Evolutionary conservation across 768 basidiomycete genomes (phyloP).

Genomic region (Baorangia bicolor): DNA sequence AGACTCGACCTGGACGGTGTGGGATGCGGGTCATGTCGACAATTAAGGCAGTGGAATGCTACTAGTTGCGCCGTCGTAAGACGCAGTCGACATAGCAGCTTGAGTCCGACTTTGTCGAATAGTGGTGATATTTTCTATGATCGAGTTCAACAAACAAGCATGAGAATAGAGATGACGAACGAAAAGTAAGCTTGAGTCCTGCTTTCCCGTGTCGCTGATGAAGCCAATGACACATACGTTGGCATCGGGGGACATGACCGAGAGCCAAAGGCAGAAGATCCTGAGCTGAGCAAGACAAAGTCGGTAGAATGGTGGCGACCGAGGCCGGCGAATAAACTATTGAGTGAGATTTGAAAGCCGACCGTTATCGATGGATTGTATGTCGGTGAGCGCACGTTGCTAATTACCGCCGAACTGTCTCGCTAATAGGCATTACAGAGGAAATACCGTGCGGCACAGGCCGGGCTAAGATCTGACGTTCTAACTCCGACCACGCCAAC

Average conservation of each 20-base stretch:
- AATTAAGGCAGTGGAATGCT: neutral
- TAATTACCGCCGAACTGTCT: constrained; percentile 10
- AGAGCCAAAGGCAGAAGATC: neutral
- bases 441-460: constrained; percentile 9
- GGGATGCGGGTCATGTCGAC: constrained; percentile 13
- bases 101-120: no score
- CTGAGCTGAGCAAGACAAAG: constrained; percentile 2
- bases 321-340: neutral
- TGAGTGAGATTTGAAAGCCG: neutral
- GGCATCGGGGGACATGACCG: neutral
- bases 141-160: no score
- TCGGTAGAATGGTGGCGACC: neutral
- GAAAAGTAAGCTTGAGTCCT: no score
- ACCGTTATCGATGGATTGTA: neutral
- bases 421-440: neutral
- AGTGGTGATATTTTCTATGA: no score
- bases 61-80: no score
- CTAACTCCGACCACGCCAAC: constrained; percentile 24
- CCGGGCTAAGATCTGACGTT: constrained; percentile 19
- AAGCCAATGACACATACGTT: neutral
- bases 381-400: constrained; percentile 10
- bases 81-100: no score
- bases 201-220: no score
- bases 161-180: no score
- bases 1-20: constrained; percentile 14